These are phyloP conservation scores for Irpex sp. DNA, from an alignment of 1,284 basidiomycete genomes.

Conservation along the genomic window DNA sequence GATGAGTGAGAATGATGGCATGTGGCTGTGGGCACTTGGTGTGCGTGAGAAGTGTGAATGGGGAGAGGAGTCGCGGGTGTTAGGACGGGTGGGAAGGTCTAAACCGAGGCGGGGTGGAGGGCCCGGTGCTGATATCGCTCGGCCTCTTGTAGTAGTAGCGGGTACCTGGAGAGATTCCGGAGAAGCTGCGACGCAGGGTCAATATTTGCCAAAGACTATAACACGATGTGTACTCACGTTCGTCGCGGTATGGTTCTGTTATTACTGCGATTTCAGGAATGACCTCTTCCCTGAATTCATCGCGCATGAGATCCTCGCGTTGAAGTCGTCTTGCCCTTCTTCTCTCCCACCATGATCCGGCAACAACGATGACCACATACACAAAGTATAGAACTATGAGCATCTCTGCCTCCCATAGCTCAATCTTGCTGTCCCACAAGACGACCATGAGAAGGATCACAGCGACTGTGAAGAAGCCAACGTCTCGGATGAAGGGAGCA, in stretches of 20 bases:
- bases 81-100: constrained; percentile 35
- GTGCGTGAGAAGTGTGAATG: constrained; percentile 20
- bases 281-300: constrained; percentile 60
- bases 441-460: constrained; percentile 73
- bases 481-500: constrained; percentile 86
- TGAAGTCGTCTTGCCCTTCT: constrained; percentile 43
- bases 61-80: constrained; percentile 35
- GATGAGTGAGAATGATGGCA: constrained; percentile 86
- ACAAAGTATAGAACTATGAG: constrained; percentile 76
- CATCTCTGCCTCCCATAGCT: constrained; percentile 67
- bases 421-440: constrained; percentile 76
- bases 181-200: not conserved
- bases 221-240: constrained; percentile 39
- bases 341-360: constrained; percentile 75
- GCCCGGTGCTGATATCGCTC: constrained; percentile 33
- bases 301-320: constrained; percentile 51
- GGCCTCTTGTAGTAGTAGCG: constrained; percentile 23
- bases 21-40: constrained; percentile 37
- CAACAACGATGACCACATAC: constrained; percentile 79
- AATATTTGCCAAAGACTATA: not conserved
- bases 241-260: constrained; percentile 53
- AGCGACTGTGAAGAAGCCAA: constrained; percentile 87
- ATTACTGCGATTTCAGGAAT: constrained; percentile 29
- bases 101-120: constrained; percentile 37
- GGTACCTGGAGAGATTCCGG: not conserved